phyloP scores from a whole-genome alignment of 345 rosid species.

The Rhodomyrtus tomentosa region DNA sequence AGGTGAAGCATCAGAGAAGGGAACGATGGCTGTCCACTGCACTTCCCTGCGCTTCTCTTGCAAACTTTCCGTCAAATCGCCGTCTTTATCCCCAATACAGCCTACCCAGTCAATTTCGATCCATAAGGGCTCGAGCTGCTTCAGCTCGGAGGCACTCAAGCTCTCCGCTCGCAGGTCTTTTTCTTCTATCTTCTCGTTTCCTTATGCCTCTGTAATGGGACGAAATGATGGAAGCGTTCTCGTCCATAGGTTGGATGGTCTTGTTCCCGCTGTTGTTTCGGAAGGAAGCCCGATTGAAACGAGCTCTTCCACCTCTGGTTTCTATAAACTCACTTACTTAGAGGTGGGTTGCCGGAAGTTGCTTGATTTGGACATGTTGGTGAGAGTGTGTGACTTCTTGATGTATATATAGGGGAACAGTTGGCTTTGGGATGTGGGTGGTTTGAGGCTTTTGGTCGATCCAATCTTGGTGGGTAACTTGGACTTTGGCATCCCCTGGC shows the following conservation, averaged over 20 bases:
- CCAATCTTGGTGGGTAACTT: slow-evolving; percentile 82
- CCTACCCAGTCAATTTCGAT: background rate
- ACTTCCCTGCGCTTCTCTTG: slow-evolving; percentile 11
- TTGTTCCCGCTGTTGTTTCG: slow-evolving; percentile 52
- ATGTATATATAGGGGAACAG: slow-evolving; percentile 51
- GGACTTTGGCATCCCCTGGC: slow-evolving; percentile 94
- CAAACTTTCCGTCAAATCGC: slow-evolving; percentile 4
- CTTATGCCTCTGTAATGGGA: background rate
- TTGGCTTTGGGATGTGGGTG: slow-evolving; percentile 83
- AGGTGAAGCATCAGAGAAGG: background rate
- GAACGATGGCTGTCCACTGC: slow-evolving; percentile 28
- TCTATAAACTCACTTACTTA: slow-evolving; percentile 62
- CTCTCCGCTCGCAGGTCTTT: background rate
- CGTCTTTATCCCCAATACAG: slow-evolving; percentile 5
- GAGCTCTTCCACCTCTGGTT: slow-evolving; percentile 31
- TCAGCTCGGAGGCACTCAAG: background rate
- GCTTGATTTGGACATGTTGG: background rate
- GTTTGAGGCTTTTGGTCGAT: slow-evolving; percentile 62
- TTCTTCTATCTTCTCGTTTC: background rate
- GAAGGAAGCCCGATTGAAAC: slow-evolving; percentile 45
- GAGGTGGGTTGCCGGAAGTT: slow-evolving; percentile 36
- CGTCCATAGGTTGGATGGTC: background rate
- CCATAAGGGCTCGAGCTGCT: background rate
- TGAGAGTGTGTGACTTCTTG: background rate
- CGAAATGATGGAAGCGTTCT: background rate